Conservation (phyloP, 2,329 filamentous ascomycete species). For the Pseudocercospora vitis region DNA sequence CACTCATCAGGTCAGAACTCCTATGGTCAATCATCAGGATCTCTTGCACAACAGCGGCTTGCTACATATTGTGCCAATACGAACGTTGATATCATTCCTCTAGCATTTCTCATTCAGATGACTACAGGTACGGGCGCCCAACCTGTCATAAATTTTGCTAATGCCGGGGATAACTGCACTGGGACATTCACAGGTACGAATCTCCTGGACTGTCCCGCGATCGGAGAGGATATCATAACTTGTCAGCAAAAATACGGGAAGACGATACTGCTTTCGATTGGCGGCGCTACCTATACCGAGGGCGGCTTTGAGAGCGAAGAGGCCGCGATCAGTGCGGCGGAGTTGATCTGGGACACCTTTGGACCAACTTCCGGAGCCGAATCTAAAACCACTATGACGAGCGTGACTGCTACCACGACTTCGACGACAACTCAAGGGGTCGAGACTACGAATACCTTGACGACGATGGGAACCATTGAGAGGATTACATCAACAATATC, state of each 20-base stretch:
- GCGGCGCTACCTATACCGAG: slow-evolving; percentile 68
- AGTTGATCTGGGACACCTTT: slow-evolving; percentile 69
- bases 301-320: slow-evolving; percentile 61
- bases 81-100: slow-evolving; percentile 58
- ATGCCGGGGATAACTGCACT: slow-evolving; percentile 61
- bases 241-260: slow-evolving; percentile 66
- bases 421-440: neutral
- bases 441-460: neutral
- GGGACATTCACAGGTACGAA: slow-evolving; percentile 56
- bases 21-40: slow-evolving; percentile 46
- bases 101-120: slow-evolving; percentile 60
- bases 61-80: slow-evolving; percentile 58
- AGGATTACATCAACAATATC: neutral
- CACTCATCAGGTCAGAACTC: slow-evolving; percentile 56
- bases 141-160: slow-evolving; percentile 64
- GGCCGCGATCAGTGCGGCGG: slow-evolving; percentile 57
- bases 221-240: slow-evolving; percentile 56
- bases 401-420: neutral
- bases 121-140: slow-evolving; percentile 50
- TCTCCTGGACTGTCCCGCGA: slow-evolving; percentile 61
- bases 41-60: slow-evolving; percentile 55
- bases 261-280: slow-evolving; percentile 70
- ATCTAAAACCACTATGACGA: neutral
- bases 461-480: neutral
- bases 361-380: slow-evolving; percentile 49